A percentile compares a stretch with the other conserved stretches of the same genome.
These are phyloP conservation scores for Amaranthus cruentus DNA, from an alignment of 148 eudicot genomes.

Conservation along the genomic window DNA sequence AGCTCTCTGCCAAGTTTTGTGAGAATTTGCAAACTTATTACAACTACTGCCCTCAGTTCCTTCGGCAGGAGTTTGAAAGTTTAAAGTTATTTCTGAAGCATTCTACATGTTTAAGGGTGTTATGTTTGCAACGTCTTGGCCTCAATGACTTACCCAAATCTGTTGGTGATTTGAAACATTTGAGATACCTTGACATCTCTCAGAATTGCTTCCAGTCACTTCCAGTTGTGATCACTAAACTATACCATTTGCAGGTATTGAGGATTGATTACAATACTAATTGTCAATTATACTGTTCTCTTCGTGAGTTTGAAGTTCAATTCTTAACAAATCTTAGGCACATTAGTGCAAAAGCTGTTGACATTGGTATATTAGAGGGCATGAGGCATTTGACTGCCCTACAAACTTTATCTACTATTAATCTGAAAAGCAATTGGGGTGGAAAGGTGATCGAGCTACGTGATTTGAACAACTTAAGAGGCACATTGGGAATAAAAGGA, in stretches of 20 bases:
- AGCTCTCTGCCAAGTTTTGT: constrained; percentile 1
- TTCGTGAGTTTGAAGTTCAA: neutral
- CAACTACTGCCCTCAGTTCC: neutral
- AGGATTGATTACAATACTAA: neutral
- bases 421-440: neutral
- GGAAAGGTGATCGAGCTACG: constrained; percentile 6
- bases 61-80: neutral
- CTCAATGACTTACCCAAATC: neutral
- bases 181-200: constrained; percentile 13
- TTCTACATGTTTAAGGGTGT: constrained; percentile 2
- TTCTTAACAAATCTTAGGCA: constrained; percentile 9
- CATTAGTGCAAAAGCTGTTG: neutral
- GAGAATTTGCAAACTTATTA: neutral
- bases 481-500: neutral
- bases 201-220: neutral
- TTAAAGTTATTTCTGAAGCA: neutral
- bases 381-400: neutral
- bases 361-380: neutral
- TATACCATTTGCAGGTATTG: constrained; percentile 13
- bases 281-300: neutral
- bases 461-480: neutral
- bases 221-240: neutral
- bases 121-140: neutral
- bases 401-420: neutral
- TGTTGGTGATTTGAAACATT: constrained; percentile 5